These are phyloP conservation scores for Orobanche coerulescens DNA, from an alignment of 257 asterid genomes.

Conservation along the genomic window DNA sequence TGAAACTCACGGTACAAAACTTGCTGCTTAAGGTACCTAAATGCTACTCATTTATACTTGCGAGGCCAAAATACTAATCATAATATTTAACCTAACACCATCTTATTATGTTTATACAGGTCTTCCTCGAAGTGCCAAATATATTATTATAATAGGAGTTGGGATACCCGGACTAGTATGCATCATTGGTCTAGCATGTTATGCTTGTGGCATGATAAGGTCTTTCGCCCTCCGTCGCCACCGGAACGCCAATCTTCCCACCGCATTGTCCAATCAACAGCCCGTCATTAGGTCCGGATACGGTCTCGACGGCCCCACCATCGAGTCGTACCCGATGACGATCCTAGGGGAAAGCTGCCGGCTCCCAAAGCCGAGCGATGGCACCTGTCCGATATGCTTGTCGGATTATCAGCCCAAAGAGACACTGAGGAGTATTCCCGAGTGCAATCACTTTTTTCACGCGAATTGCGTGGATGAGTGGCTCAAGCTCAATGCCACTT, in stretches of 20 bases:
- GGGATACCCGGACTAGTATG: conserved; percentile 67
- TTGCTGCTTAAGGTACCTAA: no score
- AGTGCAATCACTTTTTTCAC: conserved; percentile 76
- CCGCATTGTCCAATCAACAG: conserved; percentile 20
- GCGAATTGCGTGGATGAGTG: conserved; percentile 71
- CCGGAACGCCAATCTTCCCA: conserved; percentile 26
- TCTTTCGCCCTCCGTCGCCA: conserved; percentile 15
- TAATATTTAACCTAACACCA: not conserved
- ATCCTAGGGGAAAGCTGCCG: conserved; percentile 66
- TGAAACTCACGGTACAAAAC: no score
- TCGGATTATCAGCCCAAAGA: conserved; percentile 66
- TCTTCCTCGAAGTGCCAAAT: conserved; percentile 61
- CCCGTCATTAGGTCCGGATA: conserved; percentile 20
- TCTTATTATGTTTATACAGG: conserved; percentile 30
- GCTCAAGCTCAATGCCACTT: conserved; percentile 71
- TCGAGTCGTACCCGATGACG: conserved; percentile 61
- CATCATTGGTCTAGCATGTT: conserved; percentile 44
- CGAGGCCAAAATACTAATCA: no score
- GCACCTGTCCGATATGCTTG: conserved; percentile 67
- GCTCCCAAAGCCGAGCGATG: conserved; percentile 47
- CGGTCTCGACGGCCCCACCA: conserved; percentile 59
- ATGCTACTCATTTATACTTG: no score
- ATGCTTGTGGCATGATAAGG: conserved; percentile 31
- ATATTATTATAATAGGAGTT: conserved; percentile 55
- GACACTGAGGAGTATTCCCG: conserved; percentile 56